phyloP scores from a whole-genome alignment of 352 stramenopile genomes.

The Globisporangium carolinianum region DNA sequence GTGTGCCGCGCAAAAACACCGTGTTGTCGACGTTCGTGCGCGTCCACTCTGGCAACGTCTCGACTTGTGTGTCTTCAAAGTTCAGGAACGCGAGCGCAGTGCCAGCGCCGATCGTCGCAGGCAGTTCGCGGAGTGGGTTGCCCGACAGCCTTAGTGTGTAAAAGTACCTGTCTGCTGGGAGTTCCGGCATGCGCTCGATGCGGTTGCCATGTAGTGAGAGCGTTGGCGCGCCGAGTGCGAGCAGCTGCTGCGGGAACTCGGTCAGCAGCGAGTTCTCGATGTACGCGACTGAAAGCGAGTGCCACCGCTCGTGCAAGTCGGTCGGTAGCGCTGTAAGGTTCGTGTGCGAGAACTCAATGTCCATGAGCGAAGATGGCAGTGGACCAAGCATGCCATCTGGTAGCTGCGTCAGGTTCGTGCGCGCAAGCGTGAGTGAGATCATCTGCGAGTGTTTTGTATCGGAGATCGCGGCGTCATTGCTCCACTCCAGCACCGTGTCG shows the following conservation, averaged over 20 bases:
- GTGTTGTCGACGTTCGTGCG: background rate
- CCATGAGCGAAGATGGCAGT: background rate
- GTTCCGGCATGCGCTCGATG: too few relatives aligned
- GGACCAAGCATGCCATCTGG: constrained; percentile 3
- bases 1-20: background rate
- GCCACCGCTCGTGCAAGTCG: constrained; percentile 15
- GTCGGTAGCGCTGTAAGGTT: constrained; percentile 16
- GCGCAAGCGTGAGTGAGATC: background rate
- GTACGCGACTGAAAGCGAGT: constrained; percentile 13
- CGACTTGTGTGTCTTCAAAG: background rate
- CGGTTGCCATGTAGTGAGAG: too few relatives aligned
- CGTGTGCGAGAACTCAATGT: constrained; percentile 17
- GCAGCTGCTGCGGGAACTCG: constrained; percentile 1
- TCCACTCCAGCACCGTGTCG: constrained; percentile 13
- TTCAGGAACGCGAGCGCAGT: background rate
- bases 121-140: constrained; percentile 2
- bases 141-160: background rate
- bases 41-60: background rate
- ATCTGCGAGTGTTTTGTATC: constrained; percentile 1
- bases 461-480: constrained; percentile 1
- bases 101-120: background rate
- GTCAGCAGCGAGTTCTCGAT: constrained; percentile 14
- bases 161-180: too few relatives aligned
- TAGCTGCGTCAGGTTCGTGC: constrained; percentile 6
- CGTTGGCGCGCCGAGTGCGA: background rate